Base-by-base conservation (phyloP, 306 rosid genomes). In the Sindora glabra region DNA sequence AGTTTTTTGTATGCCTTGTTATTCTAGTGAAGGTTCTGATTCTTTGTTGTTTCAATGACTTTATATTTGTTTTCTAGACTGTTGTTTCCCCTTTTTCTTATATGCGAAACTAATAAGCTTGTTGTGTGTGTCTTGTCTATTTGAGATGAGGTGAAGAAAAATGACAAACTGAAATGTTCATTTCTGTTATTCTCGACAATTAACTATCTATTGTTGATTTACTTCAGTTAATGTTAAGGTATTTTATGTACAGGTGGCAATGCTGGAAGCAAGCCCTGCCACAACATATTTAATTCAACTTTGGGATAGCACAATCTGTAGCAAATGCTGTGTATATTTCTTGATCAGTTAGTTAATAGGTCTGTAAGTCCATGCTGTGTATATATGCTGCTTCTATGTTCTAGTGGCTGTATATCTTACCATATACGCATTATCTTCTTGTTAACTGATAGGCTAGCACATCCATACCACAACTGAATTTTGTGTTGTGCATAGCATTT, bases 261-360 rank as follows among this genome's bases (percentile, higher is more conserved):
- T 73, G 89, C 90, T 75, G 81, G 98, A 88, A 75, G 81, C 75
- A 33, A 83, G 56, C 83, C 79, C 96, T 74, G 74, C 81, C 71
- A 34, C 80, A 50, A 23, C 83, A 63, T 94, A 94, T 65, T n/a
- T n/a, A n/a, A n/a, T n/a, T n/a, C n/a, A n/a, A n/a, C n/a, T n/a
- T n/a, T n/a, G n/a, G n/a, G n/a, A n/a, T 94, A 94, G 65, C 95
- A 84, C 27, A 81, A 89, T 77, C 90, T 89, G 69, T 95, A 89
- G 61, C 86, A 86, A 68, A n/a, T n/a, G n/a, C n/a, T n/a, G n/a
- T n/a, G n/a, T n/a, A n/a, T n/a, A n/a, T n/a, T n/a, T n/a, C n/a
- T n/a, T n/a, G n/a, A n/a, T n/a, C n/a, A n/a, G n/a, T n/a, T n/a
- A n/a, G n/a, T n/a, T n/a, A n/a, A n/a, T n/a, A n/a, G n/a, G n/a